Base-by-base conservation (phyloP, 2,329 filamentous ascomycete species). In the Xylaria sp. region DNA sequence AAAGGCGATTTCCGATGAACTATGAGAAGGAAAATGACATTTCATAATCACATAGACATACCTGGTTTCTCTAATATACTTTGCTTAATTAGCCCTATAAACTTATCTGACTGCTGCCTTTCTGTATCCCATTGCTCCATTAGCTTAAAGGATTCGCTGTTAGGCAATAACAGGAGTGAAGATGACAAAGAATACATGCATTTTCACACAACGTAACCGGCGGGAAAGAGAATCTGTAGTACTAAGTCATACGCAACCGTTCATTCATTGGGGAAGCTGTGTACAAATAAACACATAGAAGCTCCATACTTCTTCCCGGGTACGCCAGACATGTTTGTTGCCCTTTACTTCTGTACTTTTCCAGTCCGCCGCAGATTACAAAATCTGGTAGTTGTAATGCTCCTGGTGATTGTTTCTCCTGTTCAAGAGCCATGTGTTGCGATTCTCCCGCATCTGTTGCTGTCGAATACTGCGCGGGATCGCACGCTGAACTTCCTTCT, bases 371-470 rank as follows among this genome's bases (percentile, higher is more conserved):
- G 1, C 28, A 48, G 60, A 65, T 72, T 36, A 77, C 71, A 78
- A 71, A 53, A 78, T 75, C 66, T 78, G 84, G 81, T 86, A 86
- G 76, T 86, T 86, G 80, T 86, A 88, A 73, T 82, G 83, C 78
- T 87, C 86, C 79, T 97, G 93, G 83, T 87, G 87, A 81, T 97
- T 97, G 68, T 83, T 85, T 75, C 87, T 87, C 83, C 88, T 91
- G 76, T 95, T 90, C 75, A 93, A 86, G 36, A 87, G 86, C 81
- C 89, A 91, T 70, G 92, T 86, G 73, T 90, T 90, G 70, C 85
- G 85, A 76, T 87, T 89, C 70, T 86, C 83, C 32, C 87, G 85
- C 60, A 87, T 84, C 70, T 90, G 85, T 73, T 90, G 89, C 65
- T 87, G 83, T 76, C 89, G 91, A 68, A 88, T 85, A 65, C 90